Conservation (phyloP, 2,329 filamentous ascomycete genomes). For the Neonectria sp. region DNA sequence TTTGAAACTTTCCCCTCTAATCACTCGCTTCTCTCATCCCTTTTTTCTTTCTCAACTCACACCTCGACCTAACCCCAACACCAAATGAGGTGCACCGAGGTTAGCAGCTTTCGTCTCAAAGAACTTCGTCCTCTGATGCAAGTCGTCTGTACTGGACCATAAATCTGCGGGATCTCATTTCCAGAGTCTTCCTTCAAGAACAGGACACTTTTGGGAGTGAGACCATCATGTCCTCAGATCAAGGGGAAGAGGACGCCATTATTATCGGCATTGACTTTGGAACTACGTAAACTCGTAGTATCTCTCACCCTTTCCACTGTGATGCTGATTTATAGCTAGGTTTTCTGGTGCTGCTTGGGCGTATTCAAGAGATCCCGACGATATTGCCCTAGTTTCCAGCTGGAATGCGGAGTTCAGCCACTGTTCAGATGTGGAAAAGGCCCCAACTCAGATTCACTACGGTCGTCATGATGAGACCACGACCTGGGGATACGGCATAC, state of each 20-base stretch:
- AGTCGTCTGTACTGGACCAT: too few relatives aligned
- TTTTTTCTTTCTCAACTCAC: too few relatives aligned
- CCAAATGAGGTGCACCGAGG: too few relatives aligned
- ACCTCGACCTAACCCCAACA: too few relatives aligned
- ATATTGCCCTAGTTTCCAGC: constrained; percentile 50
- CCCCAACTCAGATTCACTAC: constrained; percentile 48
- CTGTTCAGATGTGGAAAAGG: constrained; percentile 52
- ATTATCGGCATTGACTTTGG: constrained; percentile 63
- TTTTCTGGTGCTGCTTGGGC: constrained; percentile 61
- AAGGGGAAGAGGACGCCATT: constrained; percentile 40
- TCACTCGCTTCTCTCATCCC: too few relatives aligned
- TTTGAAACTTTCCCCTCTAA: too few relatives aligned
- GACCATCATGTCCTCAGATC: not conserved
- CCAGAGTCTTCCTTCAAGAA: too few relatives aligned
- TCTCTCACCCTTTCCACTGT: not conserved
- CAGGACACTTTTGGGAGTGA: not conserved
- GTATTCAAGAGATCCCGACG: constrained; percentile 43
- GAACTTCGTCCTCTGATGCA: too few relatives aligned
- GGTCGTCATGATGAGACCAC: rapidly evolving
- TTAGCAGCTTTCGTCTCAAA: too few relatives aligned
- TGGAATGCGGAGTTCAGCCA: constrained; percentile 42
- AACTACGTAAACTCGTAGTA: constrained; percentile 55
- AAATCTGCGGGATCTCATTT: too few relatives aligned
- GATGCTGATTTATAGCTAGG: constrained; percentile 36
- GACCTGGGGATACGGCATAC: constrained; percentile 53